Conservation (phyloP, 1,139 yeast species). For the Hyphopichia khmerensis region DNA sequence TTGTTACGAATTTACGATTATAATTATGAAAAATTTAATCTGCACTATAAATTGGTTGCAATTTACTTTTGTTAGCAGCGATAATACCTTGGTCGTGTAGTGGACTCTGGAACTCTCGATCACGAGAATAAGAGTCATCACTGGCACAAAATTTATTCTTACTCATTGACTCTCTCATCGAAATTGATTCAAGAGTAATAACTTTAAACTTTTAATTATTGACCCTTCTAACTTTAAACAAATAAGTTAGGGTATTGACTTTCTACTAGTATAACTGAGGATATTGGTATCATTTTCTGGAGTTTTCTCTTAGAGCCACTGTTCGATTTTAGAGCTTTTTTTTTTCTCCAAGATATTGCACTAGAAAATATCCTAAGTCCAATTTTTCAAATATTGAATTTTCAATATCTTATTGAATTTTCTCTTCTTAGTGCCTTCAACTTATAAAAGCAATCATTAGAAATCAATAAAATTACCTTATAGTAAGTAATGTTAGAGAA, state of each 20-base stretch:
- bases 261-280: no score
- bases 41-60: not conserved
- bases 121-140: slow-evolving; percentile 4
- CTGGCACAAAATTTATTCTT: not conserved
- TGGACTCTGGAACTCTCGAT: not conserved
- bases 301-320: not conserved
- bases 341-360: not conserved
- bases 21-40: not conserved
- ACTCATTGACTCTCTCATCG: no score
- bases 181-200: not conserved
- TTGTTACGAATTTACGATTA: not conserved
- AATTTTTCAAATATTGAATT: not conserved
- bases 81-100: not conserved
- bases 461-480: no score
- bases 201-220: no score
- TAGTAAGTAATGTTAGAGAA: not conserved
- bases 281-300: no score
- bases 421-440: not conserved
- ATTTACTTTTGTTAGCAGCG: no score
- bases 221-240: no score
- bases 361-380: no score
- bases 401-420: not conserved
- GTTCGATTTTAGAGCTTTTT: not conserved
- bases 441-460: not conserved
- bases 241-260: no score